Evolutionary conservation across 1,284 basidiomycete species (phyloP).

Genomic region (Microbotryomycetes sp.): DNA sequence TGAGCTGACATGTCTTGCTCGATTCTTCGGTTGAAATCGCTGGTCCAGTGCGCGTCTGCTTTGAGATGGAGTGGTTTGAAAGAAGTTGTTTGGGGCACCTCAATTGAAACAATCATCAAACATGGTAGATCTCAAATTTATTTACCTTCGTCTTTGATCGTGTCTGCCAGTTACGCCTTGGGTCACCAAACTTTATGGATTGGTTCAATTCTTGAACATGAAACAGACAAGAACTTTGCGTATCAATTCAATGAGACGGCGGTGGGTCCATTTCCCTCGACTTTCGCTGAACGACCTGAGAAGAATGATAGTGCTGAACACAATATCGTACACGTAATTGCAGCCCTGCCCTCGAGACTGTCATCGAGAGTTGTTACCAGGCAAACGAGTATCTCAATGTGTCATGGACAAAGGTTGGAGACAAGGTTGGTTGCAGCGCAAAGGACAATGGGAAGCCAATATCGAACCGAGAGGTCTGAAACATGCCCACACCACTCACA

Average conservation of each 20-base stretch:
- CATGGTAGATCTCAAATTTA: constrained; percentile 36
- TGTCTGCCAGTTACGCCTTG: constrained; percentile 34
- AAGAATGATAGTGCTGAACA: not conserved
- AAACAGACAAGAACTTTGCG: constrained; percentile 33
- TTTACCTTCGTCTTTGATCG: constrained; percentile 35
- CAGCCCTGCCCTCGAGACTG: constrained; percentile 28
- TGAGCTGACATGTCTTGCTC: not conserved
- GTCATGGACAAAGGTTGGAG: constrained; percentile 5
- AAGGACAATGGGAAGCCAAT: constrained; percentile 17
- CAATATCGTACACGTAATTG: not conserved
- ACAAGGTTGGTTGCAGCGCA: constrained; percentile 4
- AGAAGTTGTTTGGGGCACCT: constrained; percentile 37
- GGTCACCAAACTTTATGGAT: constrained; percentile 34
- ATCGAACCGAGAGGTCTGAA: constrained; percentile 2
- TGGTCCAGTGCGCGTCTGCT: constrained; percentile 33
- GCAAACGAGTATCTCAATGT: constrained; percentile 12
- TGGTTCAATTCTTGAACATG: constrained; percentile 32
- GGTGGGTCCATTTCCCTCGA: too few species aligned
- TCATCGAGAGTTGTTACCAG: not conserved
- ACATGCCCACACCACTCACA: too few species aligned
- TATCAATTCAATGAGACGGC: constrained; percentile 37
- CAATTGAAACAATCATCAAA: constrained; percentile 33
- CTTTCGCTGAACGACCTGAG: too few species aligned
- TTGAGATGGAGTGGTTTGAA: constrained; percentile 36
- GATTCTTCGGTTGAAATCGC: too few species aligned